Conservation (phyloP, 768 basidiomycete species). For the Mycena crocata region DNA sequence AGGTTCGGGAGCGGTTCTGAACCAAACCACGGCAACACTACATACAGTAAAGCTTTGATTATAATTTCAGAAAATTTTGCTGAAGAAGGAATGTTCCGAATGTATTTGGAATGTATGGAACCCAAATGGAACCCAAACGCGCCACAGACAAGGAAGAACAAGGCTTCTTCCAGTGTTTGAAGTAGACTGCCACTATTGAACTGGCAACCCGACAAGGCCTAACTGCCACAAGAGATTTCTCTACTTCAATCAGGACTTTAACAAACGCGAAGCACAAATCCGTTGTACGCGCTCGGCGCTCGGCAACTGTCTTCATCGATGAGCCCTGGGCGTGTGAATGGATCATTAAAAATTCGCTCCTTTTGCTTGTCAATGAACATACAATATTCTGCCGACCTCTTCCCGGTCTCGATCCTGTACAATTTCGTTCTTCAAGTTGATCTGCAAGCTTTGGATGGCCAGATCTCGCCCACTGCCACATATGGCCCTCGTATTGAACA, state of each 20-base stretch:
- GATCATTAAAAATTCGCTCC: constrained; percentile 2
- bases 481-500: constrained; percentile 12
- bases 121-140: no score
- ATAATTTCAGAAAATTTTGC: no score
- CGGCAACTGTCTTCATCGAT: background rate
- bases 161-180: no score
- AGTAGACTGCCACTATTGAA: no score
- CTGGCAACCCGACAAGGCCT: no score
- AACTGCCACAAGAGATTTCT: no score
- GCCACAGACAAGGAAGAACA: no score
- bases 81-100: no score
- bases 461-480: constrained; percentile 19
- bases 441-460: background rate
- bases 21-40: no score
- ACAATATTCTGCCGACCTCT: background rate
- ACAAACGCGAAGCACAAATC: constrained; percentile 14
- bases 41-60: no score
- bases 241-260: constrained; percentile 1
- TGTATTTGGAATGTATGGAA: no score
- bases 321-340: constrained; percentile 17
- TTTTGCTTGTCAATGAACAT: background rate
- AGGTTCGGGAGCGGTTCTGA: no score
- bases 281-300: constrained; percentile 3
- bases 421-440: background rate
- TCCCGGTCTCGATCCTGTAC: background rate